Evolutionary conservation across 106 monocot genomes (phyloP).

Genomic region (Dendrobium catenatum): DNA sequence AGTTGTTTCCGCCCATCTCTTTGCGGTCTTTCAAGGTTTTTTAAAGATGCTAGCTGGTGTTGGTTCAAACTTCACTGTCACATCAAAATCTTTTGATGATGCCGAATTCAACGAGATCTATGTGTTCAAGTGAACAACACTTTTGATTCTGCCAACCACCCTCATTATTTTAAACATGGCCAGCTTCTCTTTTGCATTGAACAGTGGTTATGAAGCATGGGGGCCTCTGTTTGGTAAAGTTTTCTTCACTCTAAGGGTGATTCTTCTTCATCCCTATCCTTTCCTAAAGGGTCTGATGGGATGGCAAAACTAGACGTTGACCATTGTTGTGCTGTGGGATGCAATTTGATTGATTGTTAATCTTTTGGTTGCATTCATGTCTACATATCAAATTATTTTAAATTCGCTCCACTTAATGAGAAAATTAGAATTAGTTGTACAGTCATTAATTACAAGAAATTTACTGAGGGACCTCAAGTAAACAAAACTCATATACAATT

Average conservation of each 20-base stretch:
- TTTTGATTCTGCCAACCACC: slow-evolving; percentile 79
- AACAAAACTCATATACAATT: too few relatives aligned
- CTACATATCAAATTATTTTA: too few relatives aligned
- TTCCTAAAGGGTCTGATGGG: slow-evolving; percentile 98
- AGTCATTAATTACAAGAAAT: too few relatives aligned
- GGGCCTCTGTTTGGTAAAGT: slow-evolving; percentile 91
- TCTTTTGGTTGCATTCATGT: not conserved
- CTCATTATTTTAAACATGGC: slow-evolving; percentile 76
- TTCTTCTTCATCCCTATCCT: slow-evolving; percentile 76
- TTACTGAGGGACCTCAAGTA: too few relatives aligned
- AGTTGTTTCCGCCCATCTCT: slow-evolving; percentile 88
- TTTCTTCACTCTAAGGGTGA: slow-evolving; percentile 92
- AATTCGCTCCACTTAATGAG: too few relatives aligned
- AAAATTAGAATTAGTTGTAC: too few relatives aligned
- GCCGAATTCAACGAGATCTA: slow-evolving; percentile 71
- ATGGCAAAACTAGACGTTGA: slow-evolving; percentile 81
- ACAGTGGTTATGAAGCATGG: slow-evolving; percentile 88
- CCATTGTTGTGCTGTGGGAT: slow-evolving; percentile 77
- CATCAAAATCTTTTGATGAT: slow-evolving; percentile 72
- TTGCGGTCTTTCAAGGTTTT: slow-evolving; percentile 93
- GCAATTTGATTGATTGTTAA: slow-evolving; percentile 76
- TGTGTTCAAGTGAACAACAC: slow-evolving; percentile 81
- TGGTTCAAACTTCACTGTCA: slow-evolving; percentile 98
- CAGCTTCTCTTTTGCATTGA: slow-evolving; percentile 80
- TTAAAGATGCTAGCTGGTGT: slow-evolving; percentile 82